Conservation (phyloP, 805 yeast species). For the Isabelozyma pseudorhagii region DNA sequence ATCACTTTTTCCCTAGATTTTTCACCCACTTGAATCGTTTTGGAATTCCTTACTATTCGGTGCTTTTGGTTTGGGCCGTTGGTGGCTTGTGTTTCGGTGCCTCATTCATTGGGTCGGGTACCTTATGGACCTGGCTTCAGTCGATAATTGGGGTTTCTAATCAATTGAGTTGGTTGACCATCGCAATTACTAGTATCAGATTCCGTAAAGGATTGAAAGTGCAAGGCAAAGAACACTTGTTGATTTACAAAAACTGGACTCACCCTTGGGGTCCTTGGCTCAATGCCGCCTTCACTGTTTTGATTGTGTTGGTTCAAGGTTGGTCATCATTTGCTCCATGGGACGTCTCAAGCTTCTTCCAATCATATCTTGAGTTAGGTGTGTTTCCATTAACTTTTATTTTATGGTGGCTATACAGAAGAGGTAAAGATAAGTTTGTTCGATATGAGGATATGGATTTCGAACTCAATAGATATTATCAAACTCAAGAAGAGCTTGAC, state of each 20-base stretch:
- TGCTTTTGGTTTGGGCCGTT: slow-evolving; percentile 46
- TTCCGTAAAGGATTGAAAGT: slow-evolving; percentile 43
- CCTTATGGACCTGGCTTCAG: slow-evolving; percentile 53
- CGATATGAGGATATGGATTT: slow-evolving; percentile 50
- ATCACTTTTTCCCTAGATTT: slow-evolving; percentile 44
- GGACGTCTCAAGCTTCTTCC: slow-evolving; percentile 39
- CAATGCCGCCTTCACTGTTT: slow-evolving; percentile 37
- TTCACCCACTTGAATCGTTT: slow-evolving; percentile 41
- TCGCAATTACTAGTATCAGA: slow-evolving; percentile 47
- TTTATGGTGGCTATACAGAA: slow-evolving; percentile 39
- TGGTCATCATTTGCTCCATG: slow-evolving; percentile 51
- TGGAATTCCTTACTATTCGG: slow-evolving; percentile 49
- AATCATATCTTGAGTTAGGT: slow-evolving; percentile 43
- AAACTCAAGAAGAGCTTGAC: slow-evolving; percentile 46
- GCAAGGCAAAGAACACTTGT: slow-evolving; percentile 43
- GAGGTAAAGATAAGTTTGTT: slow-evolving; percentile 39
- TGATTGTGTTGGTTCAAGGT: slow-evolving; percentile 51
- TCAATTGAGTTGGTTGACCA: slow-evolving; percentile 49
- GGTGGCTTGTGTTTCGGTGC: slow-evolving; percentile 62
- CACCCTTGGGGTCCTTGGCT: slow-evolving; percentile 51
- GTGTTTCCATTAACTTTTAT: slow-evolving; percentile 46
- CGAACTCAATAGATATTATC: slow-evolving; percentile 48
- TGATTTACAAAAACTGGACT: slow-evolving; percentile 46
- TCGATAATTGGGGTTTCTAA: slow-evolving; percentile 52
- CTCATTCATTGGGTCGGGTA: slow-evolving; percentile 52